Base-by-base conservation (phyloP, 202 grass and related monocot genomes). In the Panicum virgatum region DNA sequence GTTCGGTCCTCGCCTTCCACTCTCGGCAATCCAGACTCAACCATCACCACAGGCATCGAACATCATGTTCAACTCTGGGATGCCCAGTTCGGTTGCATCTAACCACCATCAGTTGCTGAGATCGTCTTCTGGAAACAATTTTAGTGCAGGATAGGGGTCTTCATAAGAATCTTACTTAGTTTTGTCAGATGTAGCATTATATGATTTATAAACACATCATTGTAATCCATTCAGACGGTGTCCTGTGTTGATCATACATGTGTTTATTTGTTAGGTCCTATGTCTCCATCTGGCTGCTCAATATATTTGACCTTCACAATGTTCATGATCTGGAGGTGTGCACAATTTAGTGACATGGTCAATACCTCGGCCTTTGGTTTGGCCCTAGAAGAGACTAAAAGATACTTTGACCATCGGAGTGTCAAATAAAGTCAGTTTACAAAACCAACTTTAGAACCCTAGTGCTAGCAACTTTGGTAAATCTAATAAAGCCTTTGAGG, bases 101-200 rank as follows among this genome's bases (percentile, higher is more conserved):
- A 92, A 85, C 75, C 89, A 89, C 80, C 91, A 87, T 76, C 78
- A 83, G 53, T 61, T 92, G 75, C 86, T 93, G 77, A 92, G 87
- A 78, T 84, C 89, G 12, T 88, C 93, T 30, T 88, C 92, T 60
- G 89, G 90, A 68, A 96, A 93, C 80, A 93, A 89, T 90, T 89
- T 85, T 76, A 89, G 86, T 83, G 85, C 81, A 88, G 89, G 88
- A 32, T 96, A 80, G 79, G 29, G 11, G 13, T 71, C 26, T 75
- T 75, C 39, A 34, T 61, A 76, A 82, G 18, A 76, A 14, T 60
- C 77, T 66, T 29, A n/a, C 37, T 7, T 76, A 81, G 64, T 7
- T 61, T 78, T 19, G 9, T 52, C 44, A 74, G 73, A 1, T 76
- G 52, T 78, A 82, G 67, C 5, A 12, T 77, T 81, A 76, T 76